Evolutionary conservation across 108 stramenopile species (phyloP), one percentile per base, ranked within the genome.

Genomic region (Nitzschia sp.): DNA sequence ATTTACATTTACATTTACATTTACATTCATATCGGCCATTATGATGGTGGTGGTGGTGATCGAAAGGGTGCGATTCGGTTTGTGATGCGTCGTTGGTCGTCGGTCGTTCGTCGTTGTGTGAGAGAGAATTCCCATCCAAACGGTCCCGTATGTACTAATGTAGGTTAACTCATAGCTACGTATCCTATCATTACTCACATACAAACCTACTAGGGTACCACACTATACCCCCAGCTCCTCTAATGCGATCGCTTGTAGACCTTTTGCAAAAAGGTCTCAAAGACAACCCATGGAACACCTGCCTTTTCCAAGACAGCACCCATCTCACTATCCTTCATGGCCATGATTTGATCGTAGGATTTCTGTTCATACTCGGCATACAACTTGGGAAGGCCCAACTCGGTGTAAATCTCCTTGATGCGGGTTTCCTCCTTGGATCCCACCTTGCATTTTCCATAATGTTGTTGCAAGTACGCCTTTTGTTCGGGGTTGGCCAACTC

Each of bases 181-280:
- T 34, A 34, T 34, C 29, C 29, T 34, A 34, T 34, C 29, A 3
- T 34, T 34, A 34, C 29, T 34, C 29, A 34, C 29, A 34, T 34
- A 34, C 5, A 34, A 34, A 34, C 29, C 29, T 34, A 34, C 29
- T 34, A 3, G 29, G 29, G 29, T 34, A 34, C 29, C 29, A 34
- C 1, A 34, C 29, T 5, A 34, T 34, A 34, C 29, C 29, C 29
- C 29, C 29, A 34, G 1, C 29, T 34, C 48, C 19, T 72, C 74
- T 78, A 93, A 73, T 90, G 87, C 43, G 76, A 67, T 55, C 93
- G 87, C 79, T 89, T 92, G 87, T 89, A 92, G 58, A 92, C 86
- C 74, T 89, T 90, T 40, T 78, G 63, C 72, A 92, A 69, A 41
- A 94, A 87, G 41, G 53, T 60, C 41, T 88, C 66, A 74, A 90